Evolutionary conservation across 2,329 filamentous ascomycete species (phyloP), one percentile per base, ranked within the genome.

Genomic region (Westerdykella sp.): DNA sequence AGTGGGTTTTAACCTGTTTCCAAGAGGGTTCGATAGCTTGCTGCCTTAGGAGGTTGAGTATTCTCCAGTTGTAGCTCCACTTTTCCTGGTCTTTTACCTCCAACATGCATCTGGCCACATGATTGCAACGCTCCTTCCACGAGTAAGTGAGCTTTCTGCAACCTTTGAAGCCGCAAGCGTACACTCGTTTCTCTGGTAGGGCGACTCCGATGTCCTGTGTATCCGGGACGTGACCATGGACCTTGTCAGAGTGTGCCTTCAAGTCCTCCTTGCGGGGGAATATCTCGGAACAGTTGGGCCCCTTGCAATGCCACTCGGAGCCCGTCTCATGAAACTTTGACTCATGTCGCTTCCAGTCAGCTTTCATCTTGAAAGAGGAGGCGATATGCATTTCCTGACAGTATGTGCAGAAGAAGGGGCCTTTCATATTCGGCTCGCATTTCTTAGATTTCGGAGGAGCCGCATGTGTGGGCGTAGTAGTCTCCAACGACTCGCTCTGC

Each of bases 291-390:
- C 48, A 50, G n/a, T 23, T 16, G 3, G 14, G n/a, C 5, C 32
- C 28, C 11, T 30, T 30, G 32, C 48, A 50, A n/a, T 22, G 37
- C 43, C 43, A 50, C 38, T 46, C 38, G 10, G 34, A 28, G 6
- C 44, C 44, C 10, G 45, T 44, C 14, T 36, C 21, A 28, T 50
- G 48, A 21, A 42, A 48, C 18, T 43, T 39, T 15, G 40, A 13
- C 15, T 45, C 39, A 31, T 50, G 48, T 7, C 43, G 22, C 25
- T 48, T 50, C 43, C 43, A 48, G 32, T 48, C 48, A 22, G 45
- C 37, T 15, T 50, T 50, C 5, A 34, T 35, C 23, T 31, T 37
- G 28, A 45, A 40, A 15, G 30, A 15, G n/a, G 32, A 18, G n/a
- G 16, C 10, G 13, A 9, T 18, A 35, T 18, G n/a, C 32, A 35